phyloP scores from a whole-genome alignment of 116 monocot genomes.

The Zostera marina region DNA sequence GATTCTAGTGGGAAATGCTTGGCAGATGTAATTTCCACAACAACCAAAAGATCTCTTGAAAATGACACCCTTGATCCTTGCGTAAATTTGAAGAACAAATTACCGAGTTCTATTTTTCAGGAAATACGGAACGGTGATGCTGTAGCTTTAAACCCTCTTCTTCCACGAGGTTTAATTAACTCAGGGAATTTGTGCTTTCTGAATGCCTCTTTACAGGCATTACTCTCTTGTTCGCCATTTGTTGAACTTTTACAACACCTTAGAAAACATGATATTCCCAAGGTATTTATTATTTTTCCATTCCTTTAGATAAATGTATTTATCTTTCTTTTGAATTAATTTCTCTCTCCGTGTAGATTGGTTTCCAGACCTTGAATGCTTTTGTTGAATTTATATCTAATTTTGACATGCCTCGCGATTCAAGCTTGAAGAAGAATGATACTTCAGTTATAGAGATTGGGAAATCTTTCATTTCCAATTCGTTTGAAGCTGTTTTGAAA shows the following conservation, averaged over 20 bases:
- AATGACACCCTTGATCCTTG: constrained; percentile 3
- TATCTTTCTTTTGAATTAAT: constrained; percentile 2
- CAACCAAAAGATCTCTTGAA: constrained; percentile 3
- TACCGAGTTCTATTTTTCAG: constrained; percentile 8
- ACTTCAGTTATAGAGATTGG: constrained; percentile 23
- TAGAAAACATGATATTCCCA: constrained; percentile 35
- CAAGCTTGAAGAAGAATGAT: constrained; percentile 21
- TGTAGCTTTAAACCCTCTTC: constrained; percentile 14
- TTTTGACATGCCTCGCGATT: constrained; percentile 46
- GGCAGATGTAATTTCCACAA: constrained; percentile 1
- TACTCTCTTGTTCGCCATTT: constrained; percentile 80
- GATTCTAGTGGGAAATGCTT: not conserved
- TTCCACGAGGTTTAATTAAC: constrained; percentile 80
- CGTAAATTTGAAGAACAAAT: constrained; percentile 3
- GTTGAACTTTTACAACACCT: constrained; percentile 57
- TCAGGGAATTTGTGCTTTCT: constrained; percentile 89
- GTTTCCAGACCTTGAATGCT: constrained; percentile 58
- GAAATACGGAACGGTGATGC: constrained; percentile 13
- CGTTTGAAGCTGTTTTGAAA: constrained; percentile 66
- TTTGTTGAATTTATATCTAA: constrained; percentile 63
- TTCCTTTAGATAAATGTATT: not conserved
- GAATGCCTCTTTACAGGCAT: constrained; percentile 85
- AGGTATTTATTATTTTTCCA: constrained; percentile 26
- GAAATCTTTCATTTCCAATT: constrained; percentile 44
- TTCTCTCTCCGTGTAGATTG: constrained; percentile 21